Base-by-base conservation (phyloP, 2,329 filamentous ascomycete genomes). In the Emergomyces africanus region DNA sequence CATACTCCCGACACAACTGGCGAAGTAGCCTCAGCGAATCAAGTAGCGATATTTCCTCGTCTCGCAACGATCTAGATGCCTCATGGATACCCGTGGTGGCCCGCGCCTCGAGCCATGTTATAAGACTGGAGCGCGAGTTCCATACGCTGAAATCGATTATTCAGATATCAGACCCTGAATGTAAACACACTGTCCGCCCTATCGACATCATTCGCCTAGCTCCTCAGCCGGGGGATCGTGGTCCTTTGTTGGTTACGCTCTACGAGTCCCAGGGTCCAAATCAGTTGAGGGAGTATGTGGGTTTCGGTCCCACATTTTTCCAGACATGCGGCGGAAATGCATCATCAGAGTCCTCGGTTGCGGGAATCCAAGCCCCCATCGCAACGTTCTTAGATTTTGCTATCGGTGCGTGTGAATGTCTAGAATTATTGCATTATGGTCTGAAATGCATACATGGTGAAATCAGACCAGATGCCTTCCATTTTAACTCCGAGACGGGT, bases 361-460 rank as follows among this genome's bases (percentile, higher is more conserved):
- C 84, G 1, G 77, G 78, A 20, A 78, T 81, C 20, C 81, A 83
- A 42, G 84, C 94, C 49, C 84, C 86, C 51, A 76, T 96, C 5
- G 80, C 87, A 53, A 79, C 83, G 18, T 96, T 96, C 67, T 80
- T 97, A 33, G 87, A 95, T 67, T 96, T 96, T 69, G 92, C 91
- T 35, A 89, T 96, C 60, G 91, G 91, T 28, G 88, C 91, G 1
- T 83, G 88, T 5, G 84, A 95, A 71, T 95, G 89, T 68, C 75
- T 95, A 54, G 91, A 96, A 71, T 84, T 95, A 53, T 76, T 97
- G n/a, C 92, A 97, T 67, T 90, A 96, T 72, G 86, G 88, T 9
- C 83, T 92, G 60, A 86, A 89, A 61, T 84, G 90, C 60, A 86
- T 96, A 1, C 92, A 96, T 66, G 92, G 92, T 50, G 92, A 97